Conservation (phyloP, 441 rosid genomes). For the Jatropha multifida region DNA sequence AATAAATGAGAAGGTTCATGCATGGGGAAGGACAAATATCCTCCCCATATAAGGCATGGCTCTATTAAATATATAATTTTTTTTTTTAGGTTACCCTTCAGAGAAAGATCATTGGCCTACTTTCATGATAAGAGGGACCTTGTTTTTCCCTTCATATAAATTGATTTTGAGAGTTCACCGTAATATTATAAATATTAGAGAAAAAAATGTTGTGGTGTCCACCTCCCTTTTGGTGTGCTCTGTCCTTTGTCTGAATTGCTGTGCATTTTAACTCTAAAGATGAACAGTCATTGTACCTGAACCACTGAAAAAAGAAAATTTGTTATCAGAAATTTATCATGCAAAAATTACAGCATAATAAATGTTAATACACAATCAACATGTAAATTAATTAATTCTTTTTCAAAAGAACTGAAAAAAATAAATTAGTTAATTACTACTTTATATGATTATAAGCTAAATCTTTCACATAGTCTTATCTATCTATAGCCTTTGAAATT, state of each 20-base stretch:
- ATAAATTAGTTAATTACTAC: neutral
- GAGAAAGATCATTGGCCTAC: conserved; percentile 19
- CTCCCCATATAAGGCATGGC: neutral
- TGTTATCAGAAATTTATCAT: conserved; percentile 16
- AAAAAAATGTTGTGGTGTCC: conserved; percentile 37
- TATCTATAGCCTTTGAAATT: neutral
- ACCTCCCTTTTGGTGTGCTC: conserved; percentile 28
- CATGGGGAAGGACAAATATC: conserved; percentile 20
- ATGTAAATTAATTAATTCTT: neutral
- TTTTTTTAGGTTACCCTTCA: neutral
- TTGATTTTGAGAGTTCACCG: conserved; percentile 43
- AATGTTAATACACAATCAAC: neutral
- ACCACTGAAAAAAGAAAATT: conserved; percentile 25
- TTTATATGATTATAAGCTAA: neutral
- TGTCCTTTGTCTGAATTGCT: conserved; percentile 30
- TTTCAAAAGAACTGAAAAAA: neutral
- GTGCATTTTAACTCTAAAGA: conserved; percentile 31
- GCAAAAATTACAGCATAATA: neutral
- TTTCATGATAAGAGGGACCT: conserved; percentile 22
- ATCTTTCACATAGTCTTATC: neutral
- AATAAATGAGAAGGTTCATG: conserved; percentile 37
- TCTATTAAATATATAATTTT: neutral
- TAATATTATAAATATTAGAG: conserved; percentile 5
- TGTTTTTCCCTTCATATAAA: conserved; percentile 16
- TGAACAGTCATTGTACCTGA: conserved; percentile 39